Evolutionary conservation across 2,329 filamentous ascomycete genomes (phyloP), one percentile per base, ranked within the genome.

Genomic region (Clonostachys rosea): DNA sequence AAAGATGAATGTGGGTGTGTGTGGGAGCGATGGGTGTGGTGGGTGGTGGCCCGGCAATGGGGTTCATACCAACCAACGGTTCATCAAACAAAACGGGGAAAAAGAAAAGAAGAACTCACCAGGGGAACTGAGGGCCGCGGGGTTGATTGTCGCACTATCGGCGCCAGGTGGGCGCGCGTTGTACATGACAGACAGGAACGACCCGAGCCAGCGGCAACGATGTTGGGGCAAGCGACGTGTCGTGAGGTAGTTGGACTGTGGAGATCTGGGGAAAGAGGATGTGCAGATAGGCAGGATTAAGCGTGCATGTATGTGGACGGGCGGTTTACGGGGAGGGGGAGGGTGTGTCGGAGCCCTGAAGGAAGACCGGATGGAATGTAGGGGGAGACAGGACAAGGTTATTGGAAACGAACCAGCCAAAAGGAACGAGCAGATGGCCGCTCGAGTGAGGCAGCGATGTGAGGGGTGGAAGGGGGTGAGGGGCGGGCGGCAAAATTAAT

Each of bases 111-210:
- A 16, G 46, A 43, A 76, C 73, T 68, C 84, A 92, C 87, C 83
- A 75, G 84, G 74, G 65, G 84, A 85, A 73, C 87, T 90, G 74
- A 95, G 79, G 54, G 87, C 88, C 62, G 89, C 89, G 66, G 90
- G 90, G 77, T 95, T 89, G 77, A 95, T 94, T 64, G 90, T 95
- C 66, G 87, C 88, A 75, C 86, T 86, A 67, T 89, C 86, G 79
- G 87, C 86, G 70, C 83, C 82, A 76, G 85, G 86, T 68, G 84
- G 78, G 69, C 58, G 64, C 50, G 58, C 61, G 52, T 63, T 61
- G 61, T 68, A 67, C 66, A 68, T 69, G 60, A 52, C 60, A 56
- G 48, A 56, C 50, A 50, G 49, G 48, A 47, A 48, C 53, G 54
- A 43, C 52, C 54, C 55, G 54, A 55, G 50, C 53, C 55, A 60